Evolutionary conservation across 371 early-diverging fungal species (phyloP).

Genomic region (Mucor sp.): DNA sequence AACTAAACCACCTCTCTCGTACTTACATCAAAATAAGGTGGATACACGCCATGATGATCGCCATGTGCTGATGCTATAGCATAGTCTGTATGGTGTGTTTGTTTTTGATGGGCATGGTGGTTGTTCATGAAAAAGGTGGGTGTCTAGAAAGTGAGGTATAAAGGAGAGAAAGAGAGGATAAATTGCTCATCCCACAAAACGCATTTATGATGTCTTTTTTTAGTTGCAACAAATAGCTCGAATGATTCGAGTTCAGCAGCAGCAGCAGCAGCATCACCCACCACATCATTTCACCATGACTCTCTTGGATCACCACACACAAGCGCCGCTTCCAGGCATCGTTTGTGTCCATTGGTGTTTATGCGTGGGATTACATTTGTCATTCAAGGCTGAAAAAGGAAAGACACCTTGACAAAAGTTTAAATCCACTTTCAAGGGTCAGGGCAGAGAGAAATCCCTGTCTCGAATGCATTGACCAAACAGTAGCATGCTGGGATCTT

Average conservation of each 20-base stretch:
- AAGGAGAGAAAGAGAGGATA: background rate
- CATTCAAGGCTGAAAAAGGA: no score
- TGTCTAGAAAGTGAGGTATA: background rate
- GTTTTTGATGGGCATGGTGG: slow-evolving; percentile 1
- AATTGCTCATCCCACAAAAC: background rate
- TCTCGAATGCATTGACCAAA: background rate
- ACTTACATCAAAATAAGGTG: slow-evolving; percentile 52
- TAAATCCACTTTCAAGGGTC: no score
- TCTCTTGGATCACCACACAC: no score
- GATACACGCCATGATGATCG: slow-evolving; percentile 34
- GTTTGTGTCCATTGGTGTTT: no score
- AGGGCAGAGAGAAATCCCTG: background rate
- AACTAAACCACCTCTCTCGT: background rate
- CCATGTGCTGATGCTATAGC: slow-evolving; percentile 30
- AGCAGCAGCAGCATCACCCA: no score
- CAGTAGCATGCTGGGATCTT: no score
- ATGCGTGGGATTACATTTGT: no score
- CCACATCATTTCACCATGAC: no score
- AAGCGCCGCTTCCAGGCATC: no score
- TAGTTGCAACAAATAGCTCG: no score
- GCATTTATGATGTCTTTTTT: background rate
- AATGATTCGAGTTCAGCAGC: no score
- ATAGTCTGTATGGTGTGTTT: slow-evolving; percentile 13
- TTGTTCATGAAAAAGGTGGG: background rate
- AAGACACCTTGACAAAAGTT: no score